Conservation (phyloP, 768 basidiomycete genomes). For the Lactifluus rugatus region DNA sequence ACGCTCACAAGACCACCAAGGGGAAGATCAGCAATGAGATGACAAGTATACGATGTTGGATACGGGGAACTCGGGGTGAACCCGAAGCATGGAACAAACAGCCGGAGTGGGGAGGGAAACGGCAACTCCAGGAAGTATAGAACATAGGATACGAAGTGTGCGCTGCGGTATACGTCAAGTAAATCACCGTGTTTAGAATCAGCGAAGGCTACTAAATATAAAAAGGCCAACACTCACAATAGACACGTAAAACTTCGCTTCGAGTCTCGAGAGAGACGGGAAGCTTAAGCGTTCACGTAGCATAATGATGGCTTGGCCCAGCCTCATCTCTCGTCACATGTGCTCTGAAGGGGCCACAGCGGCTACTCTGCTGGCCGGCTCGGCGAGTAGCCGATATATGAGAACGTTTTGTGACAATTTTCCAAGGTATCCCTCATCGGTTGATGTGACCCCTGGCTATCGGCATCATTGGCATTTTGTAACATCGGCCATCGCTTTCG, state of each 20-base stretch:
- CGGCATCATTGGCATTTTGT: neutral
- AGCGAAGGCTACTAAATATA: neutral
- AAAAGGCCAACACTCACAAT: slow-evolving; percentile 34
- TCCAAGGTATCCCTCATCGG: neutral
- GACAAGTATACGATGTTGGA: slow-evolving; percentile 39
- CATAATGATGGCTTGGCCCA: too few species aligned
- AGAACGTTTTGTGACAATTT: neutral
- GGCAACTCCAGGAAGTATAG: slow-evolving; percentile 58
- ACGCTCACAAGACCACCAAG: slow-evolving; percentile 44
- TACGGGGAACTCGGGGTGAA: slow-evolving; percentile 41
- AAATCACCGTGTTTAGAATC: too few species aligned
- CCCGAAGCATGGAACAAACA: slow-evolving; percentile 60
- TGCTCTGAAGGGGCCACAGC: too few species aligned
- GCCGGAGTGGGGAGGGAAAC: slow-evolving; percentile 56
- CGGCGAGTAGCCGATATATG: neutral
- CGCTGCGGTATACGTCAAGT: slow-evolving; percentile 43
- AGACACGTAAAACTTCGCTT: slow-evolving; percentile 53
- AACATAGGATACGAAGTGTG: slow-evolving; percentile 42
- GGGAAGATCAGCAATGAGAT: slow-evolving; percentile 54
- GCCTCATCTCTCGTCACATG: too few species aligned
- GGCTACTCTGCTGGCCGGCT: too few species aligned
- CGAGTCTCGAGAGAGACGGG: slow-evolving; percentile 41
- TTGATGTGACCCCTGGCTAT: neutral
- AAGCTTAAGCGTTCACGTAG: too few species aligned
- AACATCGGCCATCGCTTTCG: neutral